A percentile compares a stretch with the other conserved stretches of the same genome.
phyloP scores from a whole-genome alignment of 2,329 filamentous ascomycete species.

The Fusarium burgessii region DNA sequence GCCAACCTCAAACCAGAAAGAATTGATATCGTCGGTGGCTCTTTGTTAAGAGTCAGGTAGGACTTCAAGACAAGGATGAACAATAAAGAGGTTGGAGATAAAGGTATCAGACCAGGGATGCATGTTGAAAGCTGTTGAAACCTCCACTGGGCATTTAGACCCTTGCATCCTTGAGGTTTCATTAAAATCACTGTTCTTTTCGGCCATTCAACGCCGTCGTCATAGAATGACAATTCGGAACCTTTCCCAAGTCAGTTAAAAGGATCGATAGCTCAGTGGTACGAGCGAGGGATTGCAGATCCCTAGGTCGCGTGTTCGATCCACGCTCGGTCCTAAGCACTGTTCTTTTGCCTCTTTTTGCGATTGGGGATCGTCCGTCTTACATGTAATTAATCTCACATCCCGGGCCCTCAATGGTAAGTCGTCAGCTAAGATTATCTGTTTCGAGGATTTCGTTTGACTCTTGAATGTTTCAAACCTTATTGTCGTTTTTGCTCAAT shows the following conservation, averaged over 20 bases:
- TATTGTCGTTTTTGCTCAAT: neutral
- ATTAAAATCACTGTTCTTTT: neutral
- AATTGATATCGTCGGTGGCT: neutral
- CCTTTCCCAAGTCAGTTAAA: neutral
- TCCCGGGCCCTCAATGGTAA: neutral
- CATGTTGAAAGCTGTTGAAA: slow-evolving; percentile 1
- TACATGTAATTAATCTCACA: neutral
- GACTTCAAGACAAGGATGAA: neutral
- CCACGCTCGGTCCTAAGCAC: slow-evolving; percentile 37
- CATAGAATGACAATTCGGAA: rapidly evolving
- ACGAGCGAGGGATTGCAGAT: slow-evolving; percentile 44
- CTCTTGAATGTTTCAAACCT: neutral
- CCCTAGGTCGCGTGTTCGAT: slow-evolving; percentile 45
- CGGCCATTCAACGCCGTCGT: rapidly evolving
- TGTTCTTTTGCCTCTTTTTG: slow-evolving; percentile 8
- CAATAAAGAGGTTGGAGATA: slow-evolving; percentile 28
- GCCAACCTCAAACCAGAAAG: neutral
- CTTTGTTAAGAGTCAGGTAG: neutral
- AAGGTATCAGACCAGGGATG: neutral
- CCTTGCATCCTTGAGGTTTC: neutral
- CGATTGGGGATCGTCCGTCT: neutral
- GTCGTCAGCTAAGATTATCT: slow-evolving; percentile 5
- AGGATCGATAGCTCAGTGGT: slow-evolving; percentile 45
- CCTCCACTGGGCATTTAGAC: neutral
- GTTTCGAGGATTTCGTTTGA: neutral